These are phyloP conservation scores for Kalaharituber pfeilii DNA, from an alignment of 2,329 filamentous ascomycete genomes.

Conservation along the genomic window DNA sequence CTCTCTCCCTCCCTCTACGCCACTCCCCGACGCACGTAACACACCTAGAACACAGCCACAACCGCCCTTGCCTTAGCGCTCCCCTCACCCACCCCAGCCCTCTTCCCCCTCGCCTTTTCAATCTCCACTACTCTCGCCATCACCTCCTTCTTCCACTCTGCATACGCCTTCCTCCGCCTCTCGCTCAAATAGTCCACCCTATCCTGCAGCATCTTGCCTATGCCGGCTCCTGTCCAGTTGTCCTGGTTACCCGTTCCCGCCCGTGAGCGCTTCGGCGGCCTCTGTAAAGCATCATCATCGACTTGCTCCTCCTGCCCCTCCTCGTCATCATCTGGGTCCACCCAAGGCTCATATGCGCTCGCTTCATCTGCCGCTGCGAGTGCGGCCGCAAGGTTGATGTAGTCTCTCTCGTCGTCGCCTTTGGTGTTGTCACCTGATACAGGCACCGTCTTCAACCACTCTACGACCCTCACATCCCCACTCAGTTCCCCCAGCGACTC, in stretches of 20 bases:
- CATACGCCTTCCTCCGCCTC: slow-evolving; percentile 42
- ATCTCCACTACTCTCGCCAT: slow-evolving; percentile 38
- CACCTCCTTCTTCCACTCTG: slow-evolving; percentile 45
- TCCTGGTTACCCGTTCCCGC: background rate
- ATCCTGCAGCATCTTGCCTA: slow-evolving; percentile 38
- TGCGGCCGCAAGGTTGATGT: too few relatives aligned
- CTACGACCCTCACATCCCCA: background rate
- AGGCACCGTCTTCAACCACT: background rate
- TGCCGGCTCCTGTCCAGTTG: slow-evolving; percentile 5
- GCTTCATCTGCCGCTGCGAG: background rate
- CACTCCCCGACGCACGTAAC: too few relatives aligned
- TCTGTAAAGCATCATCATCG: background rate
- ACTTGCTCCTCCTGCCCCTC: background rate
- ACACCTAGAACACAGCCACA: too few relatives aligned
- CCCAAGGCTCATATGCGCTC: background rate
- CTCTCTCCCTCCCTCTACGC: too few relatives aligned
- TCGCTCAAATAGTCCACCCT: slow-evolving; percentile 54
- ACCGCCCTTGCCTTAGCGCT: background rate
- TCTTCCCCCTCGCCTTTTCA: slow-evolving; percentile 23
- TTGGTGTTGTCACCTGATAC: background rate
- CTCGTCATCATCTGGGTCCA: background rate
- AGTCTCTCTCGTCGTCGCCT: background rate
- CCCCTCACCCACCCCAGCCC: slow-evolving; percentile 7
- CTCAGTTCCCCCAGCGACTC: background rate
- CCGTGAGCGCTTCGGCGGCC: background rate